A percentile compares a stretch with the other conserved stretches of the same genome.
Evolutionary conservation across 805 yeast species (phyloP).

Genomic region (Wickerhamomyces chambardii): DNA sequence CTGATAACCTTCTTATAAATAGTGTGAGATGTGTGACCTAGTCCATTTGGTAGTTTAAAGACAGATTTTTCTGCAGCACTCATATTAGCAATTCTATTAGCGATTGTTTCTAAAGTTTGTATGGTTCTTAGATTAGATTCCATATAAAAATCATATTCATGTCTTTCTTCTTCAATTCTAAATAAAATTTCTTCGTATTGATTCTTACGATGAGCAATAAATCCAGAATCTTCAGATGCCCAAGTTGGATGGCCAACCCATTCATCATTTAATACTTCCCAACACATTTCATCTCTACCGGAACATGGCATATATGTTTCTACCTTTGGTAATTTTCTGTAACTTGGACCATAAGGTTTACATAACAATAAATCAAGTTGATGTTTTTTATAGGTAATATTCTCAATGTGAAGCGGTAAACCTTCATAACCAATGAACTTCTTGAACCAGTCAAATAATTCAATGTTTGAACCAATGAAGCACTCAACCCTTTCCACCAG

Average conservation of each 20-base stretch:
- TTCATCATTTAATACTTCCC: constrained; percentile 97
- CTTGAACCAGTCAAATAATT: constrained; percentile 86
- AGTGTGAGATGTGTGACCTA: constrained; percentile 86
- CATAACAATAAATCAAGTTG: constrained; percentile 84
- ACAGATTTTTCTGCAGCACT: constrained; percentile 77
- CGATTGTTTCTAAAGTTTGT: constrained; percentile 91
- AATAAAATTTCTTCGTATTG: constrained; percentile 95
- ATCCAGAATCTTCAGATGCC: constrained; percentile 99
- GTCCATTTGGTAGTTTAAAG: constrained; percentile 85
- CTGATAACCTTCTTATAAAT: constrained; percentile 91
- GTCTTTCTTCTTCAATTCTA: constrained; percentile 95
- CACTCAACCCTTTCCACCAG: constrained; percentile 79
- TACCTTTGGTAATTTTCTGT: constrained; percentile 84
- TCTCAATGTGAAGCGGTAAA: constrained; percentile 79
- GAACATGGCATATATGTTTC: constrained; percentile 97
- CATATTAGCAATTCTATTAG: constrained; percentile 91
- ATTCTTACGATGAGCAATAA: constrained; percentile 96
- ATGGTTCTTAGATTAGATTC: constrained; percentile 92
- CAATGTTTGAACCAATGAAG: constrained; percentile 74
- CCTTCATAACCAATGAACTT: constrained; percentile 84
- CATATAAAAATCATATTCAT: constrained; percentile 93
- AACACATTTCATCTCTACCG: constrained; percentile 98
- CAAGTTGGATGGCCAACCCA: constrained; percentile 99
- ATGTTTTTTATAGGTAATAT: constrained; percentile 81
- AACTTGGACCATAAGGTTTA: constrained; percentile 93